phyloP scores from a whole-genome alignment of 2,329 filamentous ascomycete species.

The Stemphylium vesicarium region DNA sequence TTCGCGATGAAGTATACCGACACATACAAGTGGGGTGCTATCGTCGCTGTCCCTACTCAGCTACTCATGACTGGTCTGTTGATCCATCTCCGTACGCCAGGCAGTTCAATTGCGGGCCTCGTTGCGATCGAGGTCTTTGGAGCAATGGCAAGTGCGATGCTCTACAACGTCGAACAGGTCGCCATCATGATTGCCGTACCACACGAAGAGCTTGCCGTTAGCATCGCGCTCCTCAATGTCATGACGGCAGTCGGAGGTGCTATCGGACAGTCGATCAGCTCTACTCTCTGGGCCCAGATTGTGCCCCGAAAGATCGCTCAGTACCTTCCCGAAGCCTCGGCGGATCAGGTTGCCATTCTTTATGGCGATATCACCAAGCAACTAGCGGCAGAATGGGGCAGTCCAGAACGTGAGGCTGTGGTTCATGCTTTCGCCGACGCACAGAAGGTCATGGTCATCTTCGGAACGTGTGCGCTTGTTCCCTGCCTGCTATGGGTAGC shows the following conservation, averaged over 20 bases:
- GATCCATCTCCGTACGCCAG: constrained; percentile 35
- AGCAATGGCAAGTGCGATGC: constrained; percentile 28
- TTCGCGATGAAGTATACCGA: constrained; percentile 28
- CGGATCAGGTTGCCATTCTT: constrained; percentile 9
- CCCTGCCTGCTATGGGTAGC: constrained; percentile 28
- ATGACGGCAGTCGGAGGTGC: constrained; percentile 59
- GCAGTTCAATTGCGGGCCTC: constrained; percentile 29
- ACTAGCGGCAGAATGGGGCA: constrained; percentile 58
- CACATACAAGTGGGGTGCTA: constrained; percentile 33
- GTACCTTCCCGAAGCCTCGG: constrained; percentile 24
- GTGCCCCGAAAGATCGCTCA: constrained; percentile 50
- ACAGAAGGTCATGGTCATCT: constrained; percentile 41
- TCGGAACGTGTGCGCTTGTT: constrained; percentile 35
- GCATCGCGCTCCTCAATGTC: constrained; percentile 58
- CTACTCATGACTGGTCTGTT: constrained; percentile 35
- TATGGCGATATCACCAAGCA: constrained; percentile 59
- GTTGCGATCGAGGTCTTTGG: constrained; percentile 38
- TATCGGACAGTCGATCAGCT: constrained; percentile 58
- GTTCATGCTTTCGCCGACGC: constrained; percentile 39
- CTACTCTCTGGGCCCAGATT: constrained; percentile 67
- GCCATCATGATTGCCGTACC: constrained; percentile 30
- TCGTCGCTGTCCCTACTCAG: constrained; percentile 29
- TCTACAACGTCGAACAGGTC: constrained; percentile 27
- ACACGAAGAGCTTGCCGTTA: constrained; percentile 24
- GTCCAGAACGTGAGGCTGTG: constrained; percentile 51